Percentiles rank a stretch among this genome's conserved stretches.
Conservation (phyloP, 1,284 basidiomycete genomes). For the Ceratobasidium papillatum region DNA sequence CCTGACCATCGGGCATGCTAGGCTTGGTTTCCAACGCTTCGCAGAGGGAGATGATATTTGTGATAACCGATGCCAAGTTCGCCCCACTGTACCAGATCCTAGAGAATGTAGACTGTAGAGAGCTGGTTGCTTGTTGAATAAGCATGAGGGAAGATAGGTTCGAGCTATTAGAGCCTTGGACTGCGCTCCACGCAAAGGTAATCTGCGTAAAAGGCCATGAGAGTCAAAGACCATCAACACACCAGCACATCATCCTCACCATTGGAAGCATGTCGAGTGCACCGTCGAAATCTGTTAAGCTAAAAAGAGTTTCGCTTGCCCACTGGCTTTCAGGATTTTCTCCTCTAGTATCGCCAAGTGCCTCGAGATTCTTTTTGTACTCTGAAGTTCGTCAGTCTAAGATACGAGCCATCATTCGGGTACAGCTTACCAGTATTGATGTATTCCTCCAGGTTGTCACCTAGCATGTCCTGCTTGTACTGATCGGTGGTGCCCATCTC, state of each 20-base stretch:
- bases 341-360: conserved; percentile 27
- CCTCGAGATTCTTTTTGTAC: conserved; percentile 3
- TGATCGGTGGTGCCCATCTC: conserved; percentile 2
- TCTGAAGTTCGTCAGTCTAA: neutral
- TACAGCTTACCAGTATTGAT: conserved; percentile 16
- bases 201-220: neutral
- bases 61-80: conserved; percentile 17
- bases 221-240: neutral
- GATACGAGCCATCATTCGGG: neutral
- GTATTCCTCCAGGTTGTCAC: conserved; percentile 26
- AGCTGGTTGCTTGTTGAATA: conserved; percentile 25
- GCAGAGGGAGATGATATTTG: conserved; percentile 28
- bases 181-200: conserved; percentile 8
- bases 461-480: conserved; percentile 39
- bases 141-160: neutral
- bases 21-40: conserved; percentile 37
- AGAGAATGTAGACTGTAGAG: conserved; percentile 26
- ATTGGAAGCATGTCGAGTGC: neutral
- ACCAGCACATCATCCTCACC: neutral
- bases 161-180: neutral
- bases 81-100: neutral
- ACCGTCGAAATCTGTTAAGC: neutral
- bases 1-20: conserved; percentile 37
- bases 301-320: neutral
- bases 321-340: conserved; percentile 8